Conservation (phyloP, 2,329 filamentous ascomycete genomes). For the Colletotrichum sp. region DNA sequence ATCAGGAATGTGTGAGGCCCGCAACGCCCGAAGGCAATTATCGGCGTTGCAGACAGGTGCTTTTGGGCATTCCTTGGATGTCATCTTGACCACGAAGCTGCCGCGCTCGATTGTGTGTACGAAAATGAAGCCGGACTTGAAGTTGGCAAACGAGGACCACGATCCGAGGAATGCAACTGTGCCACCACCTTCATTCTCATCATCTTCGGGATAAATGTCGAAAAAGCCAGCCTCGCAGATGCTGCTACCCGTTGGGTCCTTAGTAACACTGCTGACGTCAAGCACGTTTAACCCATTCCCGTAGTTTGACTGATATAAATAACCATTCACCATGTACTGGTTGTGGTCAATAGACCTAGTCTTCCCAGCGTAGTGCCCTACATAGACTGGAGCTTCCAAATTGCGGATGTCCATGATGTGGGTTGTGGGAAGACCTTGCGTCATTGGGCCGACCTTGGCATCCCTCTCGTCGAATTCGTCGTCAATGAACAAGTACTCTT, state of each 20-base stretch:
- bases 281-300: slow-evolving; percentile 42
- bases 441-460: slow-evolving; percentile 38
- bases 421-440: slow-evolving; percentile 46
- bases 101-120: slow-evolving; percentile 27
- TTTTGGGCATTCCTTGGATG: slow-evolving; percentile 21
- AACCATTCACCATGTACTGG: slow-evolving; percentile 45
- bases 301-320: slow-evolving; percentile 51
- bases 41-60: slow-evolving; percentile 23
- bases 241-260: slow-evolving; percentile 38
- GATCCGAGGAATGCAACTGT: slow-evolving; percentile 21
- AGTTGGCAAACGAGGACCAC: slow-evolving; percentile 25
- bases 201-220: slow-evolving; percentile 45
- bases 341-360: slow-evolving; percentile 38
- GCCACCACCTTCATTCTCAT: slow-evolving; percentile 24
- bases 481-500: slow-evolving; percentile 48
- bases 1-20: slow-evolving; percentile 18
- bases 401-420: slow-evolving; percentile 52
- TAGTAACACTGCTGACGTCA: slow-evolving; percentile 32
- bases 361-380: slow-evolving; percentile 44
- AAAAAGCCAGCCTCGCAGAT: slow-evolving; percentile 50
- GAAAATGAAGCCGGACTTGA: slow-evolving; percentile 26
- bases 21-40: slow-evolving; percentile 25
- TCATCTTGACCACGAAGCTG: slow-evolving; percentile 26
- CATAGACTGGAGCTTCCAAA: slow-evolving; percentile 43
- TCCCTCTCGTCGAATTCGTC: slow-evolving; percentile 55